Conservation (phyloP, 257 asterid genomes). For the Solanum clarkiae region DNA sequence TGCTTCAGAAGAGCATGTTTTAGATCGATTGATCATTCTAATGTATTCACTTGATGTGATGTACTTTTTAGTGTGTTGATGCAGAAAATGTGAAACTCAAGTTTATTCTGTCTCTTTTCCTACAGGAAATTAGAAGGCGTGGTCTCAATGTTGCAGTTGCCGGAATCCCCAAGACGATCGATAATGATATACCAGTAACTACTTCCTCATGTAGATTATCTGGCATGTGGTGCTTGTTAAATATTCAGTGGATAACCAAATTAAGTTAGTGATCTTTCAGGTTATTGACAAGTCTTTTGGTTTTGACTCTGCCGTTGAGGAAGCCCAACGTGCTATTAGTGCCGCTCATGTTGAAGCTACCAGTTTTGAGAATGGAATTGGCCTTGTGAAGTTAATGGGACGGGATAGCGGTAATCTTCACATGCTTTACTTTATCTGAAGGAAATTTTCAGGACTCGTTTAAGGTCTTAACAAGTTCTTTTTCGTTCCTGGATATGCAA, state of each 20-base stretch:
- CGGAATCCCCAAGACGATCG: conserved; percentile 87
- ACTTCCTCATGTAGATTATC: background rate
- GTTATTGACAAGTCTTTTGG: conserved; percentile 92
- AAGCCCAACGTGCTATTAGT: conserved; percentile 92
- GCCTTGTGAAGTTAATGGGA: conserved; percentile 90
- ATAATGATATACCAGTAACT: conserved; percentile 82
- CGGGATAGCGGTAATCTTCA: conserved; percentile 57
- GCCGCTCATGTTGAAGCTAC: conserved; percentile 98
- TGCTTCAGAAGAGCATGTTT: background rate
- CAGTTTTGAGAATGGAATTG: conserved; percentile 85
- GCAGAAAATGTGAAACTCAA: background rate
- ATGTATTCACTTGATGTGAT: background rate
- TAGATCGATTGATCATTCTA: background rate
- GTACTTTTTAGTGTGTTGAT: background rate
- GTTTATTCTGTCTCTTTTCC: background rate
- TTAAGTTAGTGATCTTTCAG: conserved; percentile 13
- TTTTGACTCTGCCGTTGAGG: conserved; percentile 93
- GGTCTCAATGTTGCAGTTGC: conserved; percentile 80
- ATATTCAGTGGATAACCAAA: background rate
- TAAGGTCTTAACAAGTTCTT: background rate
- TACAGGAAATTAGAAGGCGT: conserved; percentile 67
- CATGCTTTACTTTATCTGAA: background rate
- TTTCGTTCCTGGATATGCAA: background rate
- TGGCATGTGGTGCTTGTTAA: background rate
- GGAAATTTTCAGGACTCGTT: background rate